These are phyloP conservation scores for Dendryphion nanum DNA, from an alignment of 2,329 filamentous ascomycete genomes.

Conservation along the genomic window DNA sequence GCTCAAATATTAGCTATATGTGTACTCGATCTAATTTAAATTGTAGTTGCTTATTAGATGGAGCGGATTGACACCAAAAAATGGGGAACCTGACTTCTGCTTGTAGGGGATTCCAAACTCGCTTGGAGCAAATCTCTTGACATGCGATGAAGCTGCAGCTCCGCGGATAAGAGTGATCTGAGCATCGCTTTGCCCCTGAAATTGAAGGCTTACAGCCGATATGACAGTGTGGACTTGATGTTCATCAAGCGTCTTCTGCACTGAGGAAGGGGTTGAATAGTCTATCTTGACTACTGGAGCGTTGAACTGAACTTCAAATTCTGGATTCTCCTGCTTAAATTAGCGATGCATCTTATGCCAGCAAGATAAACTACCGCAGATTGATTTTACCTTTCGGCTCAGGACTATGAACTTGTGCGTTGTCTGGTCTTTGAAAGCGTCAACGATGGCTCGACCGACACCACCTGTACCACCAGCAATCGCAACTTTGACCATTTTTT, in stretches of 20 bases:
- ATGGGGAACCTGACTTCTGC: constrained; percentile 8
- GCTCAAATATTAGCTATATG: neutral
- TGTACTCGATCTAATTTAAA: neutral
- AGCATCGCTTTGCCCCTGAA: constrained; percentile 15
- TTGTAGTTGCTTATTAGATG: too few species aligned
- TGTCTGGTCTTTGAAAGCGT: constrained; percentile 31
- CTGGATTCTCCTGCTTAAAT: too few species aligned
- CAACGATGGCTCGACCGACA: constrained; percentile 16
- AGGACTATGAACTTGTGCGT: constrained; percentile 31
- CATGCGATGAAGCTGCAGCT: constrained; percentile 6
- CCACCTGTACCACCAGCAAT: constrained; percentile 22
- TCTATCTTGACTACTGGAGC: too few species aligned
- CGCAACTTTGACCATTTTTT: constrained; percentile 13
- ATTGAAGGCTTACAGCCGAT: constrained; percentile 39
- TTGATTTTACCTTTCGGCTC: constrained; percentile 10
- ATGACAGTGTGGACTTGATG: constrained; percentile 48
- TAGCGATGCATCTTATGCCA: neutral
- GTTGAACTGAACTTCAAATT: constrained; percentile 4
- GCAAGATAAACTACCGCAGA: neutral
- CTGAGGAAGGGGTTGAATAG: too few species aligned
- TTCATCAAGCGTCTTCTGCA: constrained; percentile 28
- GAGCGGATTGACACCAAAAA: constrained; percentile 1
- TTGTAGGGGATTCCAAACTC: constrained; percentile 11
- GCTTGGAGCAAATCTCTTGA: constrained; percentile 16
- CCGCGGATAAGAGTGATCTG: constrained; percentile 11